These are phyloP conservation scores for Kwoniella mangroviensis DNA, from an alignment of 768 basidiomycete genomes.

Conservation along the genomic window DNA sequence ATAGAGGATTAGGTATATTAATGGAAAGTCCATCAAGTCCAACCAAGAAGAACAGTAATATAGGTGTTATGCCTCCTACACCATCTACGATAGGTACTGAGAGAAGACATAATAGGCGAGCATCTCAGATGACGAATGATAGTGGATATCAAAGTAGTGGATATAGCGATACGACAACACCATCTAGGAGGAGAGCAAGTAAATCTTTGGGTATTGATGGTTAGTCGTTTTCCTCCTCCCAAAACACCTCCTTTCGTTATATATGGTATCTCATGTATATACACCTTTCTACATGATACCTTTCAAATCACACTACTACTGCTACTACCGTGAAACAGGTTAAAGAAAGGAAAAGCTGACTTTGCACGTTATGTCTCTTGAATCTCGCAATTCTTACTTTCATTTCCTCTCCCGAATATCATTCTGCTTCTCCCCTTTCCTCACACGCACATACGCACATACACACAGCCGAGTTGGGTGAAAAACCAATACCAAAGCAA, in stretches of 20 bases:
- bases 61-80: constrained; percentile 40
- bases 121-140: constrained; percentile 12
- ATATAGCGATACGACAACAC: constrained; percentile 8
- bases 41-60: constrained; percentile 11
- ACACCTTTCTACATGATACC: too few relatives aligned
- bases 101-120: constrained; percentile 18
- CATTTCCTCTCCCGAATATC: neutral
- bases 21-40: neutral
- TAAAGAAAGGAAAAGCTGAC: constrained; percentile 5
- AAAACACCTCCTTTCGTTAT: neutral
- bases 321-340: too few relatives aligned
- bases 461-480: constrained; percentile 17
- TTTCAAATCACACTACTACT: too few relatives aligned
- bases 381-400: neutral
- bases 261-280: neutral
- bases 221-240: constrained; percentile 7
- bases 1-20: constrained; percentile 13
- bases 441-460: neutral
- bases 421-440: neutral
- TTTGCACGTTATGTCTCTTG: neutral
- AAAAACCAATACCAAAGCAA: constrained; percentile 17
- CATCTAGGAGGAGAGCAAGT: constrained; percentile 17
- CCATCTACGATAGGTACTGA: constrained; percentile 20
- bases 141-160: constrained; percentile 12
- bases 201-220: constrained; percentile 36